Percentiles rank a stretch among this genome's conserved stretches.
phyloP scores from a whole-genome alignment of 768 basidiomycete genomes.

The Chalciporus chontae region DNA sequence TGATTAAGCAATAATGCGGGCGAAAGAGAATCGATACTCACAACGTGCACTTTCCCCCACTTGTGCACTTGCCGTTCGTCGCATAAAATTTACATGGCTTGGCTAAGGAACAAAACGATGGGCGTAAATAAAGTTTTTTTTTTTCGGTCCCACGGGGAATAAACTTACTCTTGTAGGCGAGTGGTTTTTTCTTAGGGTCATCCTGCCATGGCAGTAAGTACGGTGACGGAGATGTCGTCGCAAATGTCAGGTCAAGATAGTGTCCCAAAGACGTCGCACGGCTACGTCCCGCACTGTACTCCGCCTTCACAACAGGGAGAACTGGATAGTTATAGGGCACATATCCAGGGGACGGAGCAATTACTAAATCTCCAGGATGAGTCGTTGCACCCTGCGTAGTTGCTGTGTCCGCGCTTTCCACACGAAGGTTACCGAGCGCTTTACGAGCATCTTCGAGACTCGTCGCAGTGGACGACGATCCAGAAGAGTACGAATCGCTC shows the following conservation, averaged over 20 bases:
- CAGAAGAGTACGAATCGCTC: constrained; percentile 26
- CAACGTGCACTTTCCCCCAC: constrained; percentile 59
- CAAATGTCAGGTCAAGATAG: background rate
- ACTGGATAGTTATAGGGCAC: constrained; percentile 10
- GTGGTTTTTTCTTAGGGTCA: constrained; percentile 16
- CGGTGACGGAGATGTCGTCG: constrained; percentile 1
- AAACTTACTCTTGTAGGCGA: constrained; percentile 30
- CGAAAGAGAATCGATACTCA: constrained; percentile 29
- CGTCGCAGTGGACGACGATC: constrained; percentile 13
- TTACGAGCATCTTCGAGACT: constrained; percentile 10
- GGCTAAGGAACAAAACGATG: constrained; percentile 32
- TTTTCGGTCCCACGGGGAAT: background rate
- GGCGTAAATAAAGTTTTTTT: background rate
- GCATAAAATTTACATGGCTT: constrained; percentile 59
- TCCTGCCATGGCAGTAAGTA: constrained; percentile 11
- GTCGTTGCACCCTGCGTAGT: constrained; percentile 1
- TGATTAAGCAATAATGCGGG: background rate
- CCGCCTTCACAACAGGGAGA: constrained; percentile 13
- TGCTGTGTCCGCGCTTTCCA: constrained; percentile 2
- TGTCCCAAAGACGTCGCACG: constrained; percentile 10
- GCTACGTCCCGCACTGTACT: constrained; percentile 1
- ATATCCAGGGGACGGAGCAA: constrained; percentile 11
- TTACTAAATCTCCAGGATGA: constrained; percentile 10
- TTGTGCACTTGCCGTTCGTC: constrained; percentile 45
- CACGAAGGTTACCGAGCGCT: constrained; percentile 3